A percentile compares a stretch with the other conserved stretches of the same genome.
These are phyloP conservation scores for Globisporangium irregulare DNA, from an alignment of 352 stramenopile genomes.

Conservation along the genomic window DNA sequence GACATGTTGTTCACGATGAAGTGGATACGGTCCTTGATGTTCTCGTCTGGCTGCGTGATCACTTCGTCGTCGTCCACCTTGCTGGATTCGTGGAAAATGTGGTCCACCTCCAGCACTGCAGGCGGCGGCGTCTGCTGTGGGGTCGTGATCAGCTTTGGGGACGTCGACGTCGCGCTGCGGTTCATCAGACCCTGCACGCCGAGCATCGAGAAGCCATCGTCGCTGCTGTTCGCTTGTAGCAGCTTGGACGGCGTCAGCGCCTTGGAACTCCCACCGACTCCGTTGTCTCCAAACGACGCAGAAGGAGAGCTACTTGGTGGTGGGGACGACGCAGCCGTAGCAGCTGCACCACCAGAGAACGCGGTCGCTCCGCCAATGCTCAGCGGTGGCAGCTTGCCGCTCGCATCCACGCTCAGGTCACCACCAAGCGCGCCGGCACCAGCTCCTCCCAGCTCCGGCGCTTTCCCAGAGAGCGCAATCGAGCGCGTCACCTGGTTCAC, in stretches of 20 bases:
- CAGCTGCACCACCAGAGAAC: conserved; percentile 19
- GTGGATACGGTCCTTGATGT: conserved; percentile 95
- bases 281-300: conserved; percentile 6
- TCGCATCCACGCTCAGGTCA: conserved; percentile 15
- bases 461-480: conserved; percentile 39
- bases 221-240: conserved; percentile 13
- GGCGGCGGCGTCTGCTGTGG: conserved; percentile 40
- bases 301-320: neutral
- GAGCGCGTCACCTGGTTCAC: conserved; percentile 80
- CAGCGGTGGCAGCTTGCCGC: conserved; percentile 19
- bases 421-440: neutral
- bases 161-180: conserved; percentile 36
- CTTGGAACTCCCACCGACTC: conserved; percentile 5
- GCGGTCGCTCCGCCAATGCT: conserved; percentile 24
- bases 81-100: conserved; percentile 82
- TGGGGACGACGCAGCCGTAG: conserved; percentile 17
- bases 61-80: conserved; percentile 57
- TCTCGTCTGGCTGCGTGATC: conserved; percentile 73
- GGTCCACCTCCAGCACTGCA: conserved; percentile 65
- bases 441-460: conserved; percentile 11
- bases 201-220: conserved; percentile 14
- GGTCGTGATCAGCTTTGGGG: conserved; percentile 38
- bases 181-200: conserved; percentile 34
- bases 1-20: conserved; percentile 99
- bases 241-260: conserved; percentile 21